Percentiles rank a stretch among this genome's conserved stretches.
Conservation (phyloP, 345 rosid genomes). For the Diplotaxis tenuifolia region DNA sequence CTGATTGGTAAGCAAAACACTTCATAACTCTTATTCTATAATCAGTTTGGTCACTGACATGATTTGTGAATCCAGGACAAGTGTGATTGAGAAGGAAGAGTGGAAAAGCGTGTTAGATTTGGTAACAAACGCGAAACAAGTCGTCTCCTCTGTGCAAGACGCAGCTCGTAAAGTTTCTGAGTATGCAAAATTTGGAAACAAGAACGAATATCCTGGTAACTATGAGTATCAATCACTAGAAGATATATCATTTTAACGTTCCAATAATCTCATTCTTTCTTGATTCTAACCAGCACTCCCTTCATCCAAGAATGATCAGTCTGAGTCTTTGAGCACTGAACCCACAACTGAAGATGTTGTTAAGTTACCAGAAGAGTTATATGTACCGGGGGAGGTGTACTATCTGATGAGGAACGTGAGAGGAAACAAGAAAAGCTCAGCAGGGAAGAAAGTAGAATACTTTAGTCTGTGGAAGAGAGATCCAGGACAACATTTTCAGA, state of each 20-base stretch:
- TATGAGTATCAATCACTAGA: not conserved
- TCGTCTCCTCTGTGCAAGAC: conserved; percentile 78
- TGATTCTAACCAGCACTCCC: conserved; percentile 34
- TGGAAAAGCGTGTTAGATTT: conserved; percentile 72
- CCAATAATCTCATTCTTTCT: not conserved
- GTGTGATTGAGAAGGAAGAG: conserved; percentile 73
- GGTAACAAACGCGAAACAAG: conserved; percentile 83
- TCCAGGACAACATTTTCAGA: conserved; percentile 84
- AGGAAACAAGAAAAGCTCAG: conserved; percentile 16
- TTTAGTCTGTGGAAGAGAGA: conserved; percentile 80
- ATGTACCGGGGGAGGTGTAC: conserved; percentile 76
- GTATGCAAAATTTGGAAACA: conserved; percentile 62
- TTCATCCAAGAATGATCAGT: conserved; percentile 21
- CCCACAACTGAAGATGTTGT: conserved; percentile 18
- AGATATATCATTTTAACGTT: not conserved
- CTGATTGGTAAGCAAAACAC: conserved; percentile 65
- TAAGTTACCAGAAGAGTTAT: conserved; percentile 54
- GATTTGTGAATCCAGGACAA: conserved; percentile 56
- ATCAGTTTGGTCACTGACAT: not conserved
- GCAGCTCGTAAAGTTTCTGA: conserved; percentile 82
- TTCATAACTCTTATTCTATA: not conserved
- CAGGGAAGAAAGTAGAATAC: conserved; percentile 41
- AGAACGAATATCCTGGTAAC: conserved; percentile 52
- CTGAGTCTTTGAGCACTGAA: conserved; percentile 21
- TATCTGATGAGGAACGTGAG: conserved; percentile 67